These are phyloP conservation scores for Tricladium varicosporioides DNA, from an alignment of 2,329 filamentous ascomycete genomes.

Conservation along the genomic window DNA sequence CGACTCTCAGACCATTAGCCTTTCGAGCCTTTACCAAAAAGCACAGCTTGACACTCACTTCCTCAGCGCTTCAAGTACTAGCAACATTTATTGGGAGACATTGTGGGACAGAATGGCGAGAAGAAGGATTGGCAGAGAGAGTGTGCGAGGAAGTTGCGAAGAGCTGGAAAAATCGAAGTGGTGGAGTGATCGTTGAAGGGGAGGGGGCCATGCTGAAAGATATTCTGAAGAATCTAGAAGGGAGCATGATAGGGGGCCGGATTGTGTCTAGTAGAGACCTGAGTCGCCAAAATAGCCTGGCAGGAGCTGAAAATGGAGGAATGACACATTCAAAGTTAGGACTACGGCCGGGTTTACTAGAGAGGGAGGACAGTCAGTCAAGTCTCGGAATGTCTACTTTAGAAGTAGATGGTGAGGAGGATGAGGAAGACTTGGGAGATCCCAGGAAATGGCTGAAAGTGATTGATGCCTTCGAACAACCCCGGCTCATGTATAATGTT, in stretches of 20 bases:
- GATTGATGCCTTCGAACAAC: slow-evolving; percentile 81
- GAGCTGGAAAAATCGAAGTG: slow-evolving; percentile 86
- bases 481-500: slow-evolving; percentile 72
- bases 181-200: slow-evolving; percentile 88
- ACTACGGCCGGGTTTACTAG: slow-evolving; percentile 45
- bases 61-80: slow-evolving; percentile 78
- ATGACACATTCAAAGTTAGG: slow-evolving; percentile 55
- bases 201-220: slow-evolving; percentile 71
- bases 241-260: slow-evolving; percentile 84
- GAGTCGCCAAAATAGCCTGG: slow-evolving; percentile 62
- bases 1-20: slow-evolving; percentile 82
- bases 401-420: slow-evolving; percentile 52
- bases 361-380: slow-evolving; percentile 59
- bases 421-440: slow-evolving; percentile 58
- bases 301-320: slow-evolving; percentile 50
- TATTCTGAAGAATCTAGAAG: slow-evolving; percentile 81
- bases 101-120: slow-evolving; percentile 94
- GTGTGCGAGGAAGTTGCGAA: slow-evolving; percentile 90
- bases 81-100: slow-evolving; percentile 89
- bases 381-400: slow-evolving; percentile 62
- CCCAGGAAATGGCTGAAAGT: slow-evolving; percentile 82
- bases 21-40: slow-evolving; percentile 98
- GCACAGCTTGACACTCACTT: slow-evolving; percentile 88
- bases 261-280: slow-evolving; percentile 55
- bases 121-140: slow-evolving; percentile 88